Evolutionary conservation across 177 flowering plant genomes (phyloP).

Genomic region (Vitis hybrid): DNA sequence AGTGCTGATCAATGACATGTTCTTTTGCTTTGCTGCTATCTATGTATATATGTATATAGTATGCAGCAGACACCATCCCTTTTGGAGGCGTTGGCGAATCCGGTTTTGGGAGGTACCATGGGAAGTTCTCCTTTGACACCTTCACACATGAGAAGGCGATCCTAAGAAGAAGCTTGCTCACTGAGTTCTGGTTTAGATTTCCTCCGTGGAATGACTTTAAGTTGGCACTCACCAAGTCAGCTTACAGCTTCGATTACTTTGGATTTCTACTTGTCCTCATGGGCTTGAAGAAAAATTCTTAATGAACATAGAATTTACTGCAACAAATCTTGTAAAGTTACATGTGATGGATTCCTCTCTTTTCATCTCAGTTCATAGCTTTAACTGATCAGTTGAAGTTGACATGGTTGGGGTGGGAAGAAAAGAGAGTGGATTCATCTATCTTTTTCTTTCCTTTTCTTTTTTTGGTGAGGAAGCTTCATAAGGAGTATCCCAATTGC

Average conservation of each 20-base stretch:
- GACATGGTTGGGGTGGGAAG: too few relatives aligned
- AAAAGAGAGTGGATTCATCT: too few relatives aligned
- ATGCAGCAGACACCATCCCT: constrained; percentile 46
- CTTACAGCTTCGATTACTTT: constrained; percentile 38
- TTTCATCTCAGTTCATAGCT: too few relatives aligned
- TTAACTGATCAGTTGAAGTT: too few relatives aligned
- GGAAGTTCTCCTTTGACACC: constrained; percentile 58
- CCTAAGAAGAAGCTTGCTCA: constrained; percentile 33
- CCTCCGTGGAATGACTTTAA: constrained; percentile 63
- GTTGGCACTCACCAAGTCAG: constrained; percentile 32
- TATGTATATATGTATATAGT: constrained; percentile 24
- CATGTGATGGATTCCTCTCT: too few relatives aligned
- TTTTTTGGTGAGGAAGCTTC: too few relatives aligned
- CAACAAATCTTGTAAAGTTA: too few relatives aligned
- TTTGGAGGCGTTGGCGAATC: constrained; percentile 71
- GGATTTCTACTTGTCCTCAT: constrained; percentile 36
- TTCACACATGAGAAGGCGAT: constrained; percentile 61
- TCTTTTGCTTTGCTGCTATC: background rate
- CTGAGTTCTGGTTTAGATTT: constrained; percentile 57
- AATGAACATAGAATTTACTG: too few relatives aligned
- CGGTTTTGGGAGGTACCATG: constrained; percentile 69
- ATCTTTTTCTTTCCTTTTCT: too few relatives aligned
- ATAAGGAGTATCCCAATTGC: too few relatives aligned
- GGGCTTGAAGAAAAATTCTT: constrained; percentile 38
- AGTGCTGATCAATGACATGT: background rate